A percentile compares a stretch with the other conserved stretches of the same genome.
Evolutionary conservation across 1,139 yeast species (phyloP).

Genomic region (Debaryomycetaceae sp.): DNA sequence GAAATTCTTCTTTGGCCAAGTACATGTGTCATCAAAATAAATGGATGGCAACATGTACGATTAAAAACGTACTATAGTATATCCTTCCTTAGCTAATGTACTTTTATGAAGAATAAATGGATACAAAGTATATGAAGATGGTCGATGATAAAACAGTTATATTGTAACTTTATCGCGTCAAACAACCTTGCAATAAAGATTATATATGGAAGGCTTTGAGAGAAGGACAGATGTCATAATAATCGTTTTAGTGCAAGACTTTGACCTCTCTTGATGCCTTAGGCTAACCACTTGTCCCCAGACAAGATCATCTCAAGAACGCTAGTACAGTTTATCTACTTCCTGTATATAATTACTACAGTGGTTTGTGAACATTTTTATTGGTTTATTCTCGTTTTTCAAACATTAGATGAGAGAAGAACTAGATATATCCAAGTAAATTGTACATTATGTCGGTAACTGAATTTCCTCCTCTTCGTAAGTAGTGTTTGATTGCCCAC

Average conservation of each 20-base stretch:
- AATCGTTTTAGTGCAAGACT: too few relatives aligned
- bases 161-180: too few relatives aligned
- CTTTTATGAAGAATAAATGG: not conserved
- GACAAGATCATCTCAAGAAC: not conserved
- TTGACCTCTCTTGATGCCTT: too few relatives aligned
- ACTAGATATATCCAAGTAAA: not conserved
- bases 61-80: not conserved
- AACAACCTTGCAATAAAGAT: too few relatives aligned
- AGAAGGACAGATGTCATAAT: too few relatives aligned
- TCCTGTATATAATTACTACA: conserved; percentile 2
- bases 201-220: too few relatives aligned
- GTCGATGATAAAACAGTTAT: too few relatives aligned
- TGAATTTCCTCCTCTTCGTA: conserved; percentile 53
- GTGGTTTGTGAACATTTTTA: conserved; percentile 3
- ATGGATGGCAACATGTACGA: too few relatives aligned
- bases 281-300: too few relatives aligned
- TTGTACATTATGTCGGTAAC: conserved; percentile 36
- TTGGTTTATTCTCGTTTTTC: conserved; percentile 3
- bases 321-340: not conserved
- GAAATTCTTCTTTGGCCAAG: too few relatives aligned
- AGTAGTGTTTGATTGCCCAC: conserved; percentile 15
- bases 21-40: too few relatives aligned
- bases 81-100: not conserved
- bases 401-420: not conserved
- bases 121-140: too few relatives aligned